phyloP scores from a whole-genome alignment of 1,139 yeast species.

The Kodamaea derodonti region DNA sequence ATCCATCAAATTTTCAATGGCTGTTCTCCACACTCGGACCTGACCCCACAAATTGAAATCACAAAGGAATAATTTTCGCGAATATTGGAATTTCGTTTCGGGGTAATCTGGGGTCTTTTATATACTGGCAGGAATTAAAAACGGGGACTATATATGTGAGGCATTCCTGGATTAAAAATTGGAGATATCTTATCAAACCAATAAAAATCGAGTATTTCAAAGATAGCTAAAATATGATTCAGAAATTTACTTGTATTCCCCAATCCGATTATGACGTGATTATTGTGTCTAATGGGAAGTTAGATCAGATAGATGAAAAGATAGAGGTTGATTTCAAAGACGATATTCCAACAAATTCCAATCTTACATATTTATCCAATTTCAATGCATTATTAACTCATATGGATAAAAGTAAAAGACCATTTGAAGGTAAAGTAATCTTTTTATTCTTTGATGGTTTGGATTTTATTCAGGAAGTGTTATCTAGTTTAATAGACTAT shows the following conservation, averaged over 20 bases:
- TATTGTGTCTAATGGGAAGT: conserved; percentile 34
- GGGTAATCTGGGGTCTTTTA: not conserved
- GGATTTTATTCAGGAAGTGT: conserved; percentile 28
- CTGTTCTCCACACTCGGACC: not conserved
- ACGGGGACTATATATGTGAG: conserved; percentile 7
- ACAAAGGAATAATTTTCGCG: conserved; percentile 4
- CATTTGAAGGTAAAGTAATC: conserved; percentile 29
- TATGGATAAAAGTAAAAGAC: conserved; percentile 8
- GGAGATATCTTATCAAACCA: conserved; percentile 15
- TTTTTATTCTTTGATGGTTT: conserved; percentile 42
- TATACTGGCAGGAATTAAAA: not conserved
- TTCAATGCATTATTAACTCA: conserved; percentile 22
- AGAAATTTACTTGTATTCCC: conserved; percentile 35
- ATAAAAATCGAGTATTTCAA: conserved; percentile 10
- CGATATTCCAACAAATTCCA: conserved; percentile 25
- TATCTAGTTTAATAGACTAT: conserved; percentile 30
- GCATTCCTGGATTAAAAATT: conserved; percentile 5
- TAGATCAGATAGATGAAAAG: conserved; percentile 29
- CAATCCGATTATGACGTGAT: conserved; percentile 32
- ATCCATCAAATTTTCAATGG: too few relatives aligned
- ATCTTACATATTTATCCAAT: conserved; percentile 25
- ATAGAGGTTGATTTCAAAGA: conserved; percentile 21
- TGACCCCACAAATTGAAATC: not conserved
- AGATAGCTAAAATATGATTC: conserved; percentile 23
- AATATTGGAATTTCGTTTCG: not conserved